Base-by-base conservation (phyloP, 2,329 filamentous ascomycete genomes). In the Colletotrichum navitas region DNA sequence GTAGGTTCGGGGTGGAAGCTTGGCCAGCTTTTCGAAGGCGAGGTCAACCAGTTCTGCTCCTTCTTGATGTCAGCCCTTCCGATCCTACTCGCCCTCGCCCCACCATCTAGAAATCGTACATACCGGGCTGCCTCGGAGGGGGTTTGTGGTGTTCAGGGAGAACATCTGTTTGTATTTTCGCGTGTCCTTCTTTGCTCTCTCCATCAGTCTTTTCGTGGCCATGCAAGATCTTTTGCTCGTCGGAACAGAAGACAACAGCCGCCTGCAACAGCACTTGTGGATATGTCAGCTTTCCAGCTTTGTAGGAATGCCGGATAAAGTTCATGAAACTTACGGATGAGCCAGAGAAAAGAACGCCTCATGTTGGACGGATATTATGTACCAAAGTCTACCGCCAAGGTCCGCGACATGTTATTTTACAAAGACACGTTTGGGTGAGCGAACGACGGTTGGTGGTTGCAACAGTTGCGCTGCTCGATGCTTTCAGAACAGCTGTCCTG, bases 31-130 rank as follows among this genome's bases (percentile, higher is more conserved):
- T 52, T 78, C 77, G 66, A 87, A 78, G 6, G 88, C 88, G 36
- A 84, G 81, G 56, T 87, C 85, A 66, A 89, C 86, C 21, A 88
- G 80, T 61, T 89, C 86, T 75, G 84, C 84, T 51, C 87, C 88
- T 87, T 73, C 12, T 8, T 54, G 47, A 43, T n/a, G 39, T 65
- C 68, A 36, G 74, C 63, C 24, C 32, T 29, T n/a, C 8, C 32
- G 18, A 14, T 56, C 26, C 41, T 64, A 6, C 39, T 43, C 14
- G 45, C 18, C 61, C 61, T 29, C 29, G 29, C 66, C 61, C 69
- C 74, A 60, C 61, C 54, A 54, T 52, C 43, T 49, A 26, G 24
- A 24, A 18, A n/a, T 14, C 29, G 45, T 32, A 26, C 52, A 49
- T 81, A 85, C 83, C 83, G 63, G 82, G 82, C 70, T 84, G 81